Evolutionary conservation across 148 eudicot genomes (phyloP).

Genomic region (Silene latifolia): DNA sequence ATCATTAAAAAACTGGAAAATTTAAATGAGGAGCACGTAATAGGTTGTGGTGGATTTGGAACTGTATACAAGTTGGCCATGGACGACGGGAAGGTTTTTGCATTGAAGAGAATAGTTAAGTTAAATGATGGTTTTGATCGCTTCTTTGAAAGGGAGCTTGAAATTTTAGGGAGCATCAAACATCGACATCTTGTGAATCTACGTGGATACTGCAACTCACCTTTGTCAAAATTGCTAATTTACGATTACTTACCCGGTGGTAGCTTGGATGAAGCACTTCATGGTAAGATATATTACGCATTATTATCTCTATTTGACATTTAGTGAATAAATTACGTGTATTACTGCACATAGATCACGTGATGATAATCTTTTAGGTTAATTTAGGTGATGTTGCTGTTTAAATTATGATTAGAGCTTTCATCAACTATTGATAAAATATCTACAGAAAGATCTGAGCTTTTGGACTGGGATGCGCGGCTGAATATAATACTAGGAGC

Average conservation of each 20-base stretch:
- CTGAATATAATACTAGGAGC: constrained; percentile 89
- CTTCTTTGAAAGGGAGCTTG: constrained; percentile 95
- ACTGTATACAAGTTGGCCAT: constrained; percentile 92
- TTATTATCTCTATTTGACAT: constrained; percentile 1
- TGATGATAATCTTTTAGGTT: neutral
- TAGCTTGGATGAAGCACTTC: constrained; percentile 96
- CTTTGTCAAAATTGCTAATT: constrained; percentile 75
- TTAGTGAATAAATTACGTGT: neutral
- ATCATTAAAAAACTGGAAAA: constrained; percentile 80
- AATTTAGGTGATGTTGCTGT: neutral
- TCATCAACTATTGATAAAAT: constrained; percentile 21
- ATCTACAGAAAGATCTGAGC: constrained; percentile 78
- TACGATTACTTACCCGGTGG: constrained; percentile 92
- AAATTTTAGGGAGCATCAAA: constrained; percentile 95
- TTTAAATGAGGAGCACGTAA: constrained; percentile 83
- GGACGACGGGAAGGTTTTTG: constrained; percentile 94
- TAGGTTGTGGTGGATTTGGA: constrained; percentile 95
- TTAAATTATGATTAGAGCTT: neutral
- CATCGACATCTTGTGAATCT: constrained; percentile 90
- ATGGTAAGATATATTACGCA: constrained; percentile 48
- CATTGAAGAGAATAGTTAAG: constrained; percentile 84
- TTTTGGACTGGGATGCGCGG: constrained; percentile 84
- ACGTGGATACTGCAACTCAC: constrained; percentile 97
- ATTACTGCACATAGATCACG: constrained; percentile 3
- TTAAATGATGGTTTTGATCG: constrained; percentile 89